These are phyloP conservation scores for Falciphora oryzae DNA, from an alignment of 2,329 filamentous ascomycete species.

Conservation along the genomic window DNA sequence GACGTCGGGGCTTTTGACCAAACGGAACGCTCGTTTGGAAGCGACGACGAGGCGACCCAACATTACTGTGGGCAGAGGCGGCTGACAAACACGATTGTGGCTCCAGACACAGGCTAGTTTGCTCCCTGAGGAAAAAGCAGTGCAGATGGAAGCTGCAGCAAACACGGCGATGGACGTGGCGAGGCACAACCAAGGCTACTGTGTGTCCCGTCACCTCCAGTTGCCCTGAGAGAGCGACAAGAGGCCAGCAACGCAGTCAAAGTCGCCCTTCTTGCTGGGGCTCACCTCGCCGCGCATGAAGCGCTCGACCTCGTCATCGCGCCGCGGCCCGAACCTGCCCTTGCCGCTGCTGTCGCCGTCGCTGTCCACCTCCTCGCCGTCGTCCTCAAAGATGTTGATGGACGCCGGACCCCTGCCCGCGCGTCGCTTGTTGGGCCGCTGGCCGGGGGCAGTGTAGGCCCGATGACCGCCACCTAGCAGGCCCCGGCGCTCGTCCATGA, in stretches of 20 bases:
- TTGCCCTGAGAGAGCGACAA: slow-evolving; percentile 87
- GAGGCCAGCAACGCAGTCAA: slow-evolving; percentile 86
- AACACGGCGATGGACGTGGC: background rate
- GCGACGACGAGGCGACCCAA: background rate
- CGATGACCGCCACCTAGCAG: background rate
- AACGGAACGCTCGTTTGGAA: background rate
- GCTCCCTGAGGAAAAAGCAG: too few relatives aligned
- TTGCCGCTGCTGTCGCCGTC: slow-evolving; percentile 8
- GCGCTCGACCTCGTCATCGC: slow-evolving; percentile 59
- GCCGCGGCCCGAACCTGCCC: slow-evolving; percentile 9
- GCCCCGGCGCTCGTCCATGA: slow-evolving; percentile 25
- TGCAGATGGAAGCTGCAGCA: background rate
- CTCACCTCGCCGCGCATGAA: slow-evolving; percentile 66
- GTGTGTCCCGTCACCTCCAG: slow-evolving; percentile 56
- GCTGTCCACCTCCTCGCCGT: slow-evolving; percentile 13
- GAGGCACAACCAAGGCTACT: background rate
- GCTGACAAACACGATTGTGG: too few relatives aligned
- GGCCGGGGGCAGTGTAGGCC: slow-evolving; percentile 1
- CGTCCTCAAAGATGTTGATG: slow-evolving; percentile 50
- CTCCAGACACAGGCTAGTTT: too few relatives aligned
- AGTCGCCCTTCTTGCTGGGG: slow-evolving; percentile 69
- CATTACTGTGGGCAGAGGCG: background rate
- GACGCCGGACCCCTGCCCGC: slow-evolving; percentile 22
- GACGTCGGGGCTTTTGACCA: background rate
- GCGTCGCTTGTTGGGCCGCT: background rate